Conservation (phyloP, 257 asterid species). For the Prunella vulgaris region DNA sequence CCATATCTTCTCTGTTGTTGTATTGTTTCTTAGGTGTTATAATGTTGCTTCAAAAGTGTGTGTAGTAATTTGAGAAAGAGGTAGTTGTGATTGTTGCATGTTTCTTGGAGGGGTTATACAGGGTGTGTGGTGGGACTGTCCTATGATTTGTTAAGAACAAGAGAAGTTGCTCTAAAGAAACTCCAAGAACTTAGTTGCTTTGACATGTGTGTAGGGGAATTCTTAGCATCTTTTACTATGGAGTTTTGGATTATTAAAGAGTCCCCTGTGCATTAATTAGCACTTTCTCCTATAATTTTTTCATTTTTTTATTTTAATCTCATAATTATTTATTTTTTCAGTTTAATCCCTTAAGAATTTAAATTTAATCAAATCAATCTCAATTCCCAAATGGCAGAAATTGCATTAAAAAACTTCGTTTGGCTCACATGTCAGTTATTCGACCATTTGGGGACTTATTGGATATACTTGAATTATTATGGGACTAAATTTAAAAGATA, state of each 20-base stretch:
- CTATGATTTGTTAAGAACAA: background rate
- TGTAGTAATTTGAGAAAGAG: background rate
- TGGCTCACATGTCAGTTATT: no score
- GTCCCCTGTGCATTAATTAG: background rate
- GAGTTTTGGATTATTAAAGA: background rate
- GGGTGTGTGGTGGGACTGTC: background rate
- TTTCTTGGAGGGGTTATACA: constrained; percentile 12
- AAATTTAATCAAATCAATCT: no score
- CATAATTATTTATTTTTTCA: no score
- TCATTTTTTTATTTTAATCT: no score
- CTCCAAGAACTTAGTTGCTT: background rate
- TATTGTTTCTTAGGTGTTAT: background rate
- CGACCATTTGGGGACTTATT: no score
- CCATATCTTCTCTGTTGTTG: constrained; percentile 11
- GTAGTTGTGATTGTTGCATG: background rate
- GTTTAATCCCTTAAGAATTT: no score
- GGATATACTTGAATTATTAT: no score
- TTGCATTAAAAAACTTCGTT: no score
- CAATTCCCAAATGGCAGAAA: no score
- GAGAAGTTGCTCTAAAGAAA: background rate
- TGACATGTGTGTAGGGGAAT: background rate
- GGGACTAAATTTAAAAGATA: no score
- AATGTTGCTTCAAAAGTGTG: background rate
- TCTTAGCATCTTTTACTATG: background rate
- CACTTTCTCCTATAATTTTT: no score